These are phyloP conservation scores for Talinum fruticosum DNA, from an alignment of 148 eudicot species.

Conservation along the genomic window DNA sequence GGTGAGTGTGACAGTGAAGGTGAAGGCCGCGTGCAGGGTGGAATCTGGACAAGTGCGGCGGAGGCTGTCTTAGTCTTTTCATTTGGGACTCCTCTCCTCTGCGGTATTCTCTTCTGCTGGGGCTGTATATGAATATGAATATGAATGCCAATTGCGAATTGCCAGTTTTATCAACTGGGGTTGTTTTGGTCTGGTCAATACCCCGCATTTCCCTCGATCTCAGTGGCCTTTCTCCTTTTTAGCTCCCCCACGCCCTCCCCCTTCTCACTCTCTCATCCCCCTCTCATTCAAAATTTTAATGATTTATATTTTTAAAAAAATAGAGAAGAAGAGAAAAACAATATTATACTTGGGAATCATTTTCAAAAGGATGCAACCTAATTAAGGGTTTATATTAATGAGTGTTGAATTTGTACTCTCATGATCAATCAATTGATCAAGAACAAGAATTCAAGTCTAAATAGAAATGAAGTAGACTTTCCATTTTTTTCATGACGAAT, in stretches of 20 bases:
- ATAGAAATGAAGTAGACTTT: too few species aligned
- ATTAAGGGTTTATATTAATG: too few species aligned
- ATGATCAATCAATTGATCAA: too few species aligned
- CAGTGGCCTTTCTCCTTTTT: neutral
- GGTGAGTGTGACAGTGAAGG: too few species aligned
- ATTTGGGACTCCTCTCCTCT: neutral
- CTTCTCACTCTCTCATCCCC: neutral
- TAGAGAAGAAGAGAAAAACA: neutral
- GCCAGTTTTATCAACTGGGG: neutral
- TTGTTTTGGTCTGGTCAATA: conserved; percentile 21
- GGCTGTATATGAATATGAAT: neutral
- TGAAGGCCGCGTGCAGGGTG: conserved; percentile 2
- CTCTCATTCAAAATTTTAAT: too few species aligned
- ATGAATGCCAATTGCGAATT: neutral
- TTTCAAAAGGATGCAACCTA: too few species aligned
- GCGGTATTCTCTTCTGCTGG: neutral
- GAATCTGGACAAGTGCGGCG: neutral
- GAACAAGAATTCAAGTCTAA: too few species aligned
- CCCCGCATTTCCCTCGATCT: conserved; percentile 35
- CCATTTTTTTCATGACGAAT: too few species aligned
- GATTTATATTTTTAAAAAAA: neutral
- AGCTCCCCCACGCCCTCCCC: conserved; percentile 2
- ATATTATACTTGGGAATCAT: too few species aligned
- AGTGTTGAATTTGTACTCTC: too few species aligned
- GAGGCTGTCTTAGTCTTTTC: neutral